These are phyloP conservation scores for Candida insectalens DNA, from an alignment of 805 yeast genomes.

Conservation along the genomic window DNA sequence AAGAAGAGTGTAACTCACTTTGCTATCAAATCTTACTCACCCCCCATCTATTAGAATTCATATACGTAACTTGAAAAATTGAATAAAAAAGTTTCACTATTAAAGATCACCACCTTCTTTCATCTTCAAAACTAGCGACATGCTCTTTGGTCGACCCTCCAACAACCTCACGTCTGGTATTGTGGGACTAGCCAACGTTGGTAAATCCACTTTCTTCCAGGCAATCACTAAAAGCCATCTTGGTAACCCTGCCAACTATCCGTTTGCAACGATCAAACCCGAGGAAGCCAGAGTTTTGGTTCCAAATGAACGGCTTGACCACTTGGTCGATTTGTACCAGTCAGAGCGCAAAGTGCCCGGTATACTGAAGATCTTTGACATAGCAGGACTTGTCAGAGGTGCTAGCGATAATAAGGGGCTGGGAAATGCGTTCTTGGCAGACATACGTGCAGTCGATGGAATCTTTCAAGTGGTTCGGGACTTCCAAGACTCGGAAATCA, in stretches of 20 bases:
- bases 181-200: slow-evolving; percentile 59
- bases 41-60: too few species aligned
- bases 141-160: slow-evolving; percentile 25
- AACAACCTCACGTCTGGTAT: slow-evolving; percentile 33
- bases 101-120: background rate
- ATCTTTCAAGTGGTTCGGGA: slow-evolving; percentile 61
- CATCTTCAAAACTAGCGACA: too few species aligned
- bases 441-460: slow-evolving; percentile 65
- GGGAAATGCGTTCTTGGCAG: slow-evolving; percentile 64
- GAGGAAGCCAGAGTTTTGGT: slow-evolving; percentile 52
- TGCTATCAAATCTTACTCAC: too few species aligned
- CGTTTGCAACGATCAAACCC: slow-evolving; percentile 71
- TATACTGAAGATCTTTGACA: slow-evolving; percentile 49
- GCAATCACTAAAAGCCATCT: slow-evolving; percentile 51
- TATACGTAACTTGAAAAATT: too few species aligned
- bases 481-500: slow-evolving; percentile 54
- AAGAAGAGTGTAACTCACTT: slow-evolving; percentile 7
- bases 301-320: slow-evolving; percentile 40
- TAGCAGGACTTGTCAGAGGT: slow-evolving; percentile 62
- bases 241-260: slow-evolving; percentile 63
- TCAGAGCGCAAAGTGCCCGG: slow-evolving; percentile 47
- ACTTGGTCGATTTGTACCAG: slow-evolving; percentile 34
- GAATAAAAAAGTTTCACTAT: too few species aligned
- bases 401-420: slow-evolving; percentile 59
- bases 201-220: slow-evolving; percentile 50